phyloP scores from a whole-genome alignment of 495 filamentous ascomycete species.

The Annulohypoxylon nitens region DNA sequence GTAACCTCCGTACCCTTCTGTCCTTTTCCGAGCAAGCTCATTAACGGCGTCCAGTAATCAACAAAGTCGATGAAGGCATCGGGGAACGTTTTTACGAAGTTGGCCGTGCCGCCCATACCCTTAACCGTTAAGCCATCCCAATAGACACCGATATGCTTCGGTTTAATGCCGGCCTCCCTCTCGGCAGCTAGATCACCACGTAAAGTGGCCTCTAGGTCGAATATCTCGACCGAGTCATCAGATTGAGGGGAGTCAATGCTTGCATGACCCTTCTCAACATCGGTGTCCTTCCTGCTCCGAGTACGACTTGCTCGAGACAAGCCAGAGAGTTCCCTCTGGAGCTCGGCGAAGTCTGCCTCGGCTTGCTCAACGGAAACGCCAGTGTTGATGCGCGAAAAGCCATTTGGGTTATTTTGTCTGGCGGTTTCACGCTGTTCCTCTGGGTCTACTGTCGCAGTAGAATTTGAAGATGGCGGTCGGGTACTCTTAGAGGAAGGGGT shows the following conservation, averaged over 20 bases:
- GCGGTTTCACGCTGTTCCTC: constrained; percentile 62
- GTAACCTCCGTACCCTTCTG: constrained; percentile 70
- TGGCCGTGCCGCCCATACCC: constrained; percentile 80
- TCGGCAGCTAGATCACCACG: constrained; percentile 77
- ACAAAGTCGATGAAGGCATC: constrained; percentile 83
- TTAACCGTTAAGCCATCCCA: constrained; percentile 84
- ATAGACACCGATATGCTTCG: constrained; percentile 83
- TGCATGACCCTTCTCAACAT: constrained; percentile 56
- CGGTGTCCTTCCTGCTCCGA: constrained; percentile 52
- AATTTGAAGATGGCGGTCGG: constrained; percentile 54
- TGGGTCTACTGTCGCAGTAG: constrained; percentile 54
- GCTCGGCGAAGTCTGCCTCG: constrained; percentile 80
- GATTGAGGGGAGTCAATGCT: constrained; percentile 63
- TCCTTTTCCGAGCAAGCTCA: constrained; percentile 68
- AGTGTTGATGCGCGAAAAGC: constrained; percentile 56
- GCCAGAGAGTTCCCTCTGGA: constrained; percentile 78
- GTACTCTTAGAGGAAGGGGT: constrained; percentile 33
- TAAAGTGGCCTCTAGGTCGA: constrained; percentile 78
- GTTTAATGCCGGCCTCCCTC: constrained; percentile 78
- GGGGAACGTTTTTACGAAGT: constrained; percentile 85
- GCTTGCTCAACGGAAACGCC: constrained; percentile 79
- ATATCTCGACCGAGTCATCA: constrained; percentile 62
- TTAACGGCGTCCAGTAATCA: constrained; percentile 72
- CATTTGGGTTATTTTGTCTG: constrained; percentile 65
- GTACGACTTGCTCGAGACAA: constrained; percentile 69